phyloP scores from a whole-genome alignment of 2,329 filamentous ascomycete genomes.

The Pseudocercospora musae region DNA sequence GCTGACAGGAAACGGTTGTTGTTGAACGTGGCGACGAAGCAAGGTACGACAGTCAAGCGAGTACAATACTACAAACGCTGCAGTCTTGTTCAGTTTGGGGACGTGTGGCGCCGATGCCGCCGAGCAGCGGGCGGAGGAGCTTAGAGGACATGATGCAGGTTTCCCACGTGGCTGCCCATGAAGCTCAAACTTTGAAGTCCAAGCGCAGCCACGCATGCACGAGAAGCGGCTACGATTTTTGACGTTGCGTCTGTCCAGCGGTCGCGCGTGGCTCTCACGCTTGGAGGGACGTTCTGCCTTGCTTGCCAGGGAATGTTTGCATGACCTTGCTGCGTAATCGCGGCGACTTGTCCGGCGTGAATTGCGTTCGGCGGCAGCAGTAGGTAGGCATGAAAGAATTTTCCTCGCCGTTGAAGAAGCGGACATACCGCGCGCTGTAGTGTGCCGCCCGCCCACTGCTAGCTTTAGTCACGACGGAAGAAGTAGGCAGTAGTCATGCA shows the following conservation, averaged over 20 bases:
- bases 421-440: background rate
- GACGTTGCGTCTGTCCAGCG: background rate
- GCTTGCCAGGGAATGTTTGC: constrained; percentile 1
- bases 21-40: constrained; percentile 9
- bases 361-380: background rate
- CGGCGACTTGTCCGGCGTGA: background rate
- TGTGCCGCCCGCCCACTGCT: background rate
- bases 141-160: constrained; percentile 5
- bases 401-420: background rate
- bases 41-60: constrained; percentile 8
- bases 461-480: background rate
- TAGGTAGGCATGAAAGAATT: background rate
- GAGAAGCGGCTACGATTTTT: constrained; percentile 1
- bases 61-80: constrained; percentile 11
- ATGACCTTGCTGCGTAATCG: constrained; percentile 1
- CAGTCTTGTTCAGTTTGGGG: constrained; percentile 13
- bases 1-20: constrained; percentile 1
- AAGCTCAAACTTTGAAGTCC: background rate
- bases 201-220: background rate
- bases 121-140: constrained; percentile 1
- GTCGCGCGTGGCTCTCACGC: constrained; percentile 4
- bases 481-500: constrained; percentile 3
- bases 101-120: constrained; percentile 7
- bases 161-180: constrained; percentile 12
- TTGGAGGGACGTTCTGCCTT: background rate